Percentiles rank a stretch among this genome's conserved stretches.
These are phyloP conservation scores for Russula vinacea DNA, from an alignment of 768 basidiomycete genomes.

Conservation along the genomic window DNA sequence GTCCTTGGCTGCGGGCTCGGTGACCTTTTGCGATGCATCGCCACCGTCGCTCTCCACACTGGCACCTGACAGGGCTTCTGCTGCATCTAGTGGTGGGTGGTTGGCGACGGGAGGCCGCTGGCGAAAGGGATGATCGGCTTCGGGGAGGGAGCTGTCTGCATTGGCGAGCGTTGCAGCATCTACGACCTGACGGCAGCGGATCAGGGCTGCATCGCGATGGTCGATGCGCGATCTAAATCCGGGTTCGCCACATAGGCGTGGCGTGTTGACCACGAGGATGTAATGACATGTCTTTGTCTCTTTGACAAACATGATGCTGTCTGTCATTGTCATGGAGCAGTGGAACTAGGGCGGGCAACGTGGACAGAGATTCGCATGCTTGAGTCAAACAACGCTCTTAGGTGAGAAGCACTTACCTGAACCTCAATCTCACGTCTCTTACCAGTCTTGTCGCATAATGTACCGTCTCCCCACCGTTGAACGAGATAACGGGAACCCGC, in stretches of 20 bases:
- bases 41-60: not conserved
- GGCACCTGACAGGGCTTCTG: slow-evolving; percentile 3
- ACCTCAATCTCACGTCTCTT: slow-evolving; percentile 88
- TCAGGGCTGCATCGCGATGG: slow-evolving; percentile 59
- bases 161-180: slow-evolving; percentile 30
- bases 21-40: not conserved
- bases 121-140: slow-evolving; percentile 52
- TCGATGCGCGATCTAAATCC: slow-evolving; percentile 81
- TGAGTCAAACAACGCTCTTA: slow-evolving; percentile 1
- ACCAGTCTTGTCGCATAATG: slow-evolving; percentile 89
- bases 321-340: slow-evolving; percentile 92
- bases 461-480: slow-evolving; percentile 89
- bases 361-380: slow-evolving; percentile 25
- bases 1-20: not conserved
- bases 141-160: slow-evolving; percentile 40
- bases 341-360: slow-evolving; percentile 60
- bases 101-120: not conserved
- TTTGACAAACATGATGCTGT: slow-evolving; percentile 87
- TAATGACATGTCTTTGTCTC: slow-evolving; percentile 94
- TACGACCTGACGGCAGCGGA: slow-evolving; percentile 79
- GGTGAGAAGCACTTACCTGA: slow-evolving; percentile 56
- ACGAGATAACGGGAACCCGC: slow-evolving; percentile 88
- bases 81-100: slow-evolving; percentile 19
- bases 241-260: slow-evolving; percentile 88
- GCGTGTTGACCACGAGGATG: slow-evolving; percentile 90